These are phyloP conservation scores for Aspergillus aculeatus DNA, from an alignment of 2,329 filamentous ascomycete genomes.

Conservation along the genomic window DNA sequence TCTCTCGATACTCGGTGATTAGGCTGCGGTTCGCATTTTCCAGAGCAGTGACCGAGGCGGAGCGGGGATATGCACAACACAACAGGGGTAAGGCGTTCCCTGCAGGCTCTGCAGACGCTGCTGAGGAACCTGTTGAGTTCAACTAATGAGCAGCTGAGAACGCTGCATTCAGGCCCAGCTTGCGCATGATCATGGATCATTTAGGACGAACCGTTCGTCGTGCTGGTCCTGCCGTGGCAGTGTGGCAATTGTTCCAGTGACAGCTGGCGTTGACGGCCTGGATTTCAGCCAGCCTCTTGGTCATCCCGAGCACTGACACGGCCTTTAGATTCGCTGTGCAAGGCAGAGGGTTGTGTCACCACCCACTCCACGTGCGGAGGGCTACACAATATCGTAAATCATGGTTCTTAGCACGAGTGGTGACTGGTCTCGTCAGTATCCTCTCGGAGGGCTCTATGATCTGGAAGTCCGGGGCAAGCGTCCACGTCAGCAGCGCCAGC, in stretches of 20 bases:
- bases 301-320: not conserved
- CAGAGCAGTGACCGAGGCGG: not conserved
- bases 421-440: not conserved
- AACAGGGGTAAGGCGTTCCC: not conserved
- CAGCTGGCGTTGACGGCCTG: not conserved
- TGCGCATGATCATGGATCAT: not conserved
- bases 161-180: not conserved
- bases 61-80: not conserved
- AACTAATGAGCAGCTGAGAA: not conserved
- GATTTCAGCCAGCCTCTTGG: constrained; percentile 4
- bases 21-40: not conserved
- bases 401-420: not conserved
- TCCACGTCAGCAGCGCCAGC: not conserved
- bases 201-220: not conserved
- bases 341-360: not conserved
- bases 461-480: not conserved
- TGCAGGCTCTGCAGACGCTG: constrained; percentile 3
- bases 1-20: not conserved
- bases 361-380: not conserved
- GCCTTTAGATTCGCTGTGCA: not conserved
- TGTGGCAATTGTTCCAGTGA: not conserved
- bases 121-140: not conserved
- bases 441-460: not conserved
- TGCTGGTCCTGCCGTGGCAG: not conserved
- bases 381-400: not conserved